Conservation (phyloP, 768 basidiomycete species). For the Collybiopsis luxurians region DNA sequence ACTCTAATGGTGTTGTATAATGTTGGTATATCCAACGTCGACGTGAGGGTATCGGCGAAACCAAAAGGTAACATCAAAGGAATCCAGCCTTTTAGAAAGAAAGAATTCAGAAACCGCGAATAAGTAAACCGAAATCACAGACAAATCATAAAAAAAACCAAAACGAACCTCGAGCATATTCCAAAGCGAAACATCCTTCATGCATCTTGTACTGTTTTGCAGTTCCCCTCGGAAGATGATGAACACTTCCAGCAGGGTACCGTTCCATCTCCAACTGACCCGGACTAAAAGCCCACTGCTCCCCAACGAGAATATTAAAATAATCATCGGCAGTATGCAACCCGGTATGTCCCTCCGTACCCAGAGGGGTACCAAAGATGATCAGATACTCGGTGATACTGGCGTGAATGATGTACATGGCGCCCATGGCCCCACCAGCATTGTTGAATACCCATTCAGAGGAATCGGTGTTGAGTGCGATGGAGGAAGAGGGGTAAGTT, state of each 20-base stretch:
- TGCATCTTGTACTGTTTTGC: slow-evolving; percentile 99
- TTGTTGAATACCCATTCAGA: slow-evolving; percentile 96
- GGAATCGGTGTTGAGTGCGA: slow-evolving; percentile 53
- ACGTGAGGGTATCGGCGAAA: slow-evolving; percentile 77
- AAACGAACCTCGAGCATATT: slow-evolving; percentile 86
- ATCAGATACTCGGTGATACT: slow-evolving; percentile 96
- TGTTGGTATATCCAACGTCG: slow-evolving; percentile 85
- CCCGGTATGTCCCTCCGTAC: slow-evolving; percentile 95
- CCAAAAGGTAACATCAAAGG: slow-evolving; percentile 96
- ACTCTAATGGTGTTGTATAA: slow-evolving; percentile 75
- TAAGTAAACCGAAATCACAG: background rate
- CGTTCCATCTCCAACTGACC: slow-evolving; percentile 83
- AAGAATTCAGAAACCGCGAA: background rate
- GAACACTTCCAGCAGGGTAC: slow-evolving; percentile 82
- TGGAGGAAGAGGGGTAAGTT: slow-evolving; percentile 60
- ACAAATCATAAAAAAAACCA: no score
- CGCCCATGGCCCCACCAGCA: slow-evolving; percentile 97
- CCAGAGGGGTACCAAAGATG: slow-evolving; percentile 93
- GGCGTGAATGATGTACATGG: slow-evolving; percentile 97
- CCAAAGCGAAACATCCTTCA: slow-evolving; percentile 92
- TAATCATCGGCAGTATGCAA: slow-evolving; percentile 97
- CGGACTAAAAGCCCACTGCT: slow-evolving; percentile 90
- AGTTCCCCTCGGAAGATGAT: slow-evolving; percentile 77
- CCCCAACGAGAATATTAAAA: slow-evolving; percentile 92
- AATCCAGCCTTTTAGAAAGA: slow-evolving; percentile 78